Evolutionary conservation across 2,329 filamentous ascomycete species (phyloP), one percentile per base, ranked within the genome.

Genomic region (Monosporascus sp.): DNA sequence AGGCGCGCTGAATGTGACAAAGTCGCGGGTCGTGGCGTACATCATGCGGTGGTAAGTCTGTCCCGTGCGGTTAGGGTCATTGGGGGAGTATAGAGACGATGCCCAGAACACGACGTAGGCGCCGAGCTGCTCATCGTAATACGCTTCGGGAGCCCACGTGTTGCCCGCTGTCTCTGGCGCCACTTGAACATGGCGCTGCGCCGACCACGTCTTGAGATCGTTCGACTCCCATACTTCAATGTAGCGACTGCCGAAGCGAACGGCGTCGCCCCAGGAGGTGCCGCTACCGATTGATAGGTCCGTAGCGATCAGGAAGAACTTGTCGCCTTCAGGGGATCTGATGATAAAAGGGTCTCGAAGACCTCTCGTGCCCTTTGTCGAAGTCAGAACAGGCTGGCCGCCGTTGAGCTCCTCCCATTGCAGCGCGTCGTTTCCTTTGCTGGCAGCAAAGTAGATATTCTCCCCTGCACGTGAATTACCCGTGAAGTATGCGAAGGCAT

Each of bases 251-350:
- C 77, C 78, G 0, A 60, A 70, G 15, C 71, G 68, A 2, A 79
- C 75, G 0, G 77, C 61, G n/a, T 73, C 69, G 11, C 65, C 70
- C 77, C 78, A 81, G 0, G 75, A 75, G 0, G 78, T 81, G 1
- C 78, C 78, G 6, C 75, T 77, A 1, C 78, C 78, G 49, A 80
- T 80, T 1, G 77, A 79, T 0, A 81, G 66, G 50, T 80, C 77
- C 0, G 78, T 81, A 0, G 77, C 77, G 18, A 81, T 68, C 15
- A 81, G 59, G 48, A 70, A 81, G 53, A 80, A 80, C 4, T 68
- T 78, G n/a, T 72, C 71, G 0, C 77, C 77, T 25, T 80, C 76
- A 0, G 63, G 69, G 0, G 76, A 77, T 14, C 77, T 72, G 22
- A 81, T 78, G 45, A 81, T 65, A 53, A 80, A 81, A 1, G 78